Evolutionary conservation across 148 eudicot species (phyloP).

Genomic region (Fagopyrum homotropicum): DNA sequence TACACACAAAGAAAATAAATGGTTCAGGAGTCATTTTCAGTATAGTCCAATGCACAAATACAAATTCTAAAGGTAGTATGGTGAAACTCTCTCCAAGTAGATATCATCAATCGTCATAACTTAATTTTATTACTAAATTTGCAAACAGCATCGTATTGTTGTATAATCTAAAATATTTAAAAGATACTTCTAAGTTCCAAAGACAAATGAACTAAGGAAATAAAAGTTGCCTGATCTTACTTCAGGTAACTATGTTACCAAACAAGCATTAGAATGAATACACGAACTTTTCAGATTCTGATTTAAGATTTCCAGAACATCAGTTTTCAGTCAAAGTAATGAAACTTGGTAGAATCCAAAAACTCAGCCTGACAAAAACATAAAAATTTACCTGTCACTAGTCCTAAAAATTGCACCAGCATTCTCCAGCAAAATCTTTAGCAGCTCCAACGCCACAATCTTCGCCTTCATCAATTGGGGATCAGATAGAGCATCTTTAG

Average conservation of each 20-base stretch:
- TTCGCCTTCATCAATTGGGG: conserved; percentile 87
- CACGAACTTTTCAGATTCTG: neutral
- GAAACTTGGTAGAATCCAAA: neutral
- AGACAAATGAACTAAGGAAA: neutral
- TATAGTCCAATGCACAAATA: neutral
- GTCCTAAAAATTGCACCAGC: conserved; percentile 96
- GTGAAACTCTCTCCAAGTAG: neutral
- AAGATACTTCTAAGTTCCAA: neutral
- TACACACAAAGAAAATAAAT: neutral
- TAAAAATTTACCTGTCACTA: conserved; percentile 66
- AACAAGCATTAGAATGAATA: neutral
- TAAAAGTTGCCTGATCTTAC: neutral
- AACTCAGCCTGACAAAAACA: neutral
- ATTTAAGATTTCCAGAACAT: neutral
- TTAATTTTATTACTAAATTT: neutral
- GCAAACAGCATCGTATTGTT: neutral
- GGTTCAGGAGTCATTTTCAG: too few species aligned
- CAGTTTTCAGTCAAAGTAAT: neutral
- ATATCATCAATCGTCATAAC: neutral
- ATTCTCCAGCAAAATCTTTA: conserved; percentile 96
- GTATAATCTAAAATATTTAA: neutral
- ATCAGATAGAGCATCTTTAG: conserved; percentile 81
- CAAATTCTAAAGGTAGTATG: neutral
- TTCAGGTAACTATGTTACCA: neutral
- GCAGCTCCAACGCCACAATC: conserved; percentile 94